Conservation (phyloP, 495 filamentous ascomycete genomes). For the Aspergillus avenaceus region DNA sequence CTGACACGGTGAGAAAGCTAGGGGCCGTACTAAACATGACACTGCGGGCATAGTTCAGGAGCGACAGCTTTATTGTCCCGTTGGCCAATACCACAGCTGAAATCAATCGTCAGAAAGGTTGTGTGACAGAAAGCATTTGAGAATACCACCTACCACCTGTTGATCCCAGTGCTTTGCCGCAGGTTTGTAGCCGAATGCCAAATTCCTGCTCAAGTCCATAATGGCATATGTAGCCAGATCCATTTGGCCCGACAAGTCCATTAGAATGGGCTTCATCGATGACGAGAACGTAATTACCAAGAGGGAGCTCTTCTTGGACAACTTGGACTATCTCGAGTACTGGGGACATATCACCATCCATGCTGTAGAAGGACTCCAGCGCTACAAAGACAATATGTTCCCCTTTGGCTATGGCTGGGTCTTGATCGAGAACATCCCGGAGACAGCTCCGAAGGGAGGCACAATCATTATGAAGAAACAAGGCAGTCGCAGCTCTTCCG, state of each 20-base stretch:
- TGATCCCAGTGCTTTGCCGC: constrained; percentile 62
- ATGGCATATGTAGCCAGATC: constrained; percentile 54
- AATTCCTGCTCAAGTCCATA: constrained; percentile 54
- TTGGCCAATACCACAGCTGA: constrained; percentile 19
- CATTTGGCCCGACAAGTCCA: constrained; percentile 53
- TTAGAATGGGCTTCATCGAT: constrained; percentile 69
- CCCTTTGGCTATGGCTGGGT: constrained; percentile 7
- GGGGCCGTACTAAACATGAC: constrained; percentile 33
- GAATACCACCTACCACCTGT: constrained; percentile 50
- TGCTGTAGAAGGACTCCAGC: constrained; percentile 65
- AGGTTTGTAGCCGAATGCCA: constrained; percentile 59
- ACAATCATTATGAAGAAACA: constrained; percentile 48
- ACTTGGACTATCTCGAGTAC: constrained; percentile 46
- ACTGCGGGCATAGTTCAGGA: constrained; percentile 31
- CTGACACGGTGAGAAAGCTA: constrained; percentile 28
- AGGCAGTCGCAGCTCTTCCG: constrained; percentile 38
- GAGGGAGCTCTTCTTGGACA: constrained; percentile 46
- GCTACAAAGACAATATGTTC: constrained; percentile 45
- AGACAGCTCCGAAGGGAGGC: constrained; percentile 28
- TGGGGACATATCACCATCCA: constrained; percentile 65
- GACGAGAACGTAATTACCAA: constrained; percentile 51
- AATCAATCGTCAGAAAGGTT: background rate
- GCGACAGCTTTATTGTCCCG: constrained; percentile 13
- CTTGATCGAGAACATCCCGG: constrained; percentile 6
- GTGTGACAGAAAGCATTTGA: background rate